A percentile compares a stretch with the other conserved stretches of the same genome.
Conservation (phyloP, 805 yeast genomes). For the Nakazawaea populi region DNA sequence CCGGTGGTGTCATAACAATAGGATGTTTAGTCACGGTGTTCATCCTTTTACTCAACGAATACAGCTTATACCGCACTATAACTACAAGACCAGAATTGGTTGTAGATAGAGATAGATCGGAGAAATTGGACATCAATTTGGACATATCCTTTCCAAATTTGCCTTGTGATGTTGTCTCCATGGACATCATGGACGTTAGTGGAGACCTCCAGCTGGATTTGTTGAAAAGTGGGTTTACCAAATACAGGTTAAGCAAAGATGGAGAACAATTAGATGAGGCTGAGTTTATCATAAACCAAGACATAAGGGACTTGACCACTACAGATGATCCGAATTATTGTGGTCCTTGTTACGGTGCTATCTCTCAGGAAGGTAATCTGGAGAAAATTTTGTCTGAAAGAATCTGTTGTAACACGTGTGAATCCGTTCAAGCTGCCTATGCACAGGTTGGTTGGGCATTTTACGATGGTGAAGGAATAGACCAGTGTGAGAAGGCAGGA, state of each 20-base stretch:
- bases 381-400: conserved; percentile 31
- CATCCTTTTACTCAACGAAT: conserved; percentile 65
- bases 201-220: conserved; percentile 82
- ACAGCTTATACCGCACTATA: conserved; percentile 63
- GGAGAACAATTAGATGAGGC: conserved; percentile 38
- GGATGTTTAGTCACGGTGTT: conserved; percentile 57
- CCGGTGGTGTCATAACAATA: conserved; percentile 87
- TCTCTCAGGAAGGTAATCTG: conserved; percentile 48
- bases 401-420: conserved; percentile 82
- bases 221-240: conserved; percentile 61
- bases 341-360: conserved; percentile 90
- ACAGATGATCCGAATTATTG: conserved; percentile 44
- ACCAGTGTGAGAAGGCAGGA: conserved; percentile 88
- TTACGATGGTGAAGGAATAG: conserved; percentile 79
- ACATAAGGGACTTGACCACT: conserved; percentile 16
- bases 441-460: conserved; percentile 80
- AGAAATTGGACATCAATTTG: conserved; percentile 68
- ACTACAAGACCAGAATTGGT: conserved; percentile 77
- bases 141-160: conserved; percentile 79
- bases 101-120: conserved; percentile 77
- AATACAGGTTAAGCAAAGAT: conserved; percentile 51
- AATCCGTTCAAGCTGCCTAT: conserved; percentile 74
- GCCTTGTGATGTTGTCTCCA: conserved; percentile 77
- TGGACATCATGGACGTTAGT: conserved; percentile 84
- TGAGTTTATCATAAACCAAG: conserved; percentile 26